Base-by-base conservation (phyloP, 805 yeast genomes). In the Nakazawaea laoshanensis region DNA sequence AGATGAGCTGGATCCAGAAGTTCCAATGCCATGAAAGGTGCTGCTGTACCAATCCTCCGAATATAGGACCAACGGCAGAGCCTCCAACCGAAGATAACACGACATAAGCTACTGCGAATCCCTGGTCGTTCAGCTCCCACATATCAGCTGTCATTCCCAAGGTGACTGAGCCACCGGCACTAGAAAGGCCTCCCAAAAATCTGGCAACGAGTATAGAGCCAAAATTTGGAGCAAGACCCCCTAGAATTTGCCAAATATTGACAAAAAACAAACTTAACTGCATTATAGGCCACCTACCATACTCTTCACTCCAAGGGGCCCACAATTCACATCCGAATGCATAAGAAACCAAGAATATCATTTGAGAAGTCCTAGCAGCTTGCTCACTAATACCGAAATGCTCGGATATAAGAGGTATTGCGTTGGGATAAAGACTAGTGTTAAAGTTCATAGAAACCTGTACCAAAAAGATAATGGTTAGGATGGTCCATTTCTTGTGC, bases 381-480 rank as follows among this genome's bases (percentile, higher is more conserved):
- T 46, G 53, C 33, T 38, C 42, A 19, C 47, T 35, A 15, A 53
- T 40, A 19, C 40, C 35, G 33, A 42, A 54, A 3, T 52, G 41
- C 22, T 48, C 55, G 11, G 51, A 29, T 16, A 53, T 42, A 10
- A 37, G 35, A 8, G 48, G 39, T 48, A 33, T 49, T 8, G 34
- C 34, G 19, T 24, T 31, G 4, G 34, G 29, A 16, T 31, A 61
- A 6, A 61, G 52, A 37, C 59, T 49, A 2, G 67, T 39, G 42
- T 61, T 61, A 48, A 57, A 61, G 41, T 61, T 61, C 65, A 61
- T 61, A 3, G 65, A 59, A 31, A 57, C 36, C 38, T 61, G 67
- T 11, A 60, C 63, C 10, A 48, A 37, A 32, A 61, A 61, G 13
- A 58, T 52, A 2, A 59, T 55, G 1, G 60, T 42, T n/a, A 61